Evolutionary conservation across 768 basidiomycete species (phyloP), one percentile per base, ranked within the genome.

Genomic region (Gymnopilus dilepis): DNA sequence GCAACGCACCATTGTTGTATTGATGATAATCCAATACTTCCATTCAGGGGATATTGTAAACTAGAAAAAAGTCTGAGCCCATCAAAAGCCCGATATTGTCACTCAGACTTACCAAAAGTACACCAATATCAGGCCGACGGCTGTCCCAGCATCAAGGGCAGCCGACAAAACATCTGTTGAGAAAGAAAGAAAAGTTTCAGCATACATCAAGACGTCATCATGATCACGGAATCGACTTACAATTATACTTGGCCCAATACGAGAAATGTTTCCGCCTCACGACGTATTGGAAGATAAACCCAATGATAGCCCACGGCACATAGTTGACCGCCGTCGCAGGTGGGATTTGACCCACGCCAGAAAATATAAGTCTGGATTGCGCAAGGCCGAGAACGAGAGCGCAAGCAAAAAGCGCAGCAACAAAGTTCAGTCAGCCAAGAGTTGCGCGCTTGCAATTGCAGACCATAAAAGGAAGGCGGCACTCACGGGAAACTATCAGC

Each of bases 281-380:
- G n/a, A 87, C 66, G 68, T 81, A 90, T 65, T 91, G 92, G 76
- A 95, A 94, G 26, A 92, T 74, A 70, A 93, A 94, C 17, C 88
- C 86, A 28, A 88, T 79, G 54, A 86, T 76, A 70, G 88, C 84
- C 89, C 90, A 94, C 2, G 89, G 87, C 2, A 94, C 81, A 69
- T 89, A 96, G 73, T 97, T 96, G 67, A 94, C 81, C 3, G 92
- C 90, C 0, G 87, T 91, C 12, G 92, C 92, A 8, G 93, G 92
- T 0, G 94, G 94, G 48, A 95, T 91, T 56, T 77, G 75, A 21
- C 78, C 75, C 4, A 88, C 83, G 2, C 91, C 93, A 26, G 84
- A 82, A 68, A 93, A 89, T 67, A 93, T 82, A 52, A 92, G 85
- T 56, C 84, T 85, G 45, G 13, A 37, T n/a, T n/a, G n/a, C 11